Conservation (phyloP, 257 asterid species). For the Catharanthus roseus region DNA sequence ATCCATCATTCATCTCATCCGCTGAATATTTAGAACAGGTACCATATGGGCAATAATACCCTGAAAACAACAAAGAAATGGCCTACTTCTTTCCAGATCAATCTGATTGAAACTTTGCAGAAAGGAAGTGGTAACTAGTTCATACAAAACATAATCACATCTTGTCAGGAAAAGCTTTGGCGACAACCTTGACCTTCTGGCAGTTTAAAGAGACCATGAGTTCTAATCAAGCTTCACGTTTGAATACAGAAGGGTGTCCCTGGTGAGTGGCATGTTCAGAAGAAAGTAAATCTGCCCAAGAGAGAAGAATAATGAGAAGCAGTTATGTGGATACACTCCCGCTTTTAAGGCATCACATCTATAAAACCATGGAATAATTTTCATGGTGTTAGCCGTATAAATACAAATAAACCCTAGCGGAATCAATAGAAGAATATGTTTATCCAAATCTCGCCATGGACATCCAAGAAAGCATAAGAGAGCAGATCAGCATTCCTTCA, state of each 20-base stretch:
- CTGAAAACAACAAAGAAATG: neutral
- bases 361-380: neutral
- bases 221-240: conserved; percentile 82
- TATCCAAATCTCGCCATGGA: neutral
- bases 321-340: neutral
- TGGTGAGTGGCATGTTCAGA: conserved; percentile 77
- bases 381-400: neutral
- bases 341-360: neutral
- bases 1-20: neutral
- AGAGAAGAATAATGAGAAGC: conserved; percentile 18
- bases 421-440: neutral
- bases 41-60: neutral
- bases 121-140: neutral
- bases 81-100: neutral
- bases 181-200: conserved; percentile 20
- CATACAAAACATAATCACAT: conserved; percentile 13
- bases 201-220: conserved; percentile 15
- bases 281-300: conserved; percentile 67
- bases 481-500: neutral
- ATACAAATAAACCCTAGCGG: neutral
- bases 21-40: neutral
- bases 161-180: conserved; percentile 24
- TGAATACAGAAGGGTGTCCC: conserved; percentile 91
- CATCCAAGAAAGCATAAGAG: neutral
- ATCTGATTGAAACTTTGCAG: neutral